Evolutionary conservation across 345 rosid species (phyloP).

Genomic region (Sisymbrium irio): DNA sequence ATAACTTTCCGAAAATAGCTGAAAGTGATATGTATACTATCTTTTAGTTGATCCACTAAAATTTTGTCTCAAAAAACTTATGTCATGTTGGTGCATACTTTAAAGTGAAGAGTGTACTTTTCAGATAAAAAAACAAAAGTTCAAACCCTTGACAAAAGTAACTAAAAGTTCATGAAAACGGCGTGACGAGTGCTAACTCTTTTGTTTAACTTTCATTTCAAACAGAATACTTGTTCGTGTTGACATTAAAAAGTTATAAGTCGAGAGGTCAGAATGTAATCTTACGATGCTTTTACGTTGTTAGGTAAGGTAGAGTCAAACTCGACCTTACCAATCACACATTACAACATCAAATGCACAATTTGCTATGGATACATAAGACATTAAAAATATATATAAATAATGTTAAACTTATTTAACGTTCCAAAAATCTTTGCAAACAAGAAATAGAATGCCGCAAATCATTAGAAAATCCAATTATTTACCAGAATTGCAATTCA

Average conservation of each 20-base stretch:
- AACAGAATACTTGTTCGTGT: slow-evolving; percentile 3
- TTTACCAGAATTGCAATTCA: not conserved
- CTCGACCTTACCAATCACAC: not conserved
- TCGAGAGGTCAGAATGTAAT: not conserved
- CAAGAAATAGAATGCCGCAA: not conserved
- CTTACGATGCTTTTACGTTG: not conserved
- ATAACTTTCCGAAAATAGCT: no score
- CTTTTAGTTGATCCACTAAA: no score
- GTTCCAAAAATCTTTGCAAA: not conserved
- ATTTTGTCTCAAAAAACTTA: not conserved
- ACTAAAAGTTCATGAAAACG: slow-evolving; percentile 26
- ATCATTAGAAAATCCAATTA: not conserved
- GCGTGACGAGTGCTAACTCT: slow-evolving; percentile 10
- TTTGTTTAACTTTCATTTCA: not conserved
- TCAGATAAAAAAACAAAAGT: no score
- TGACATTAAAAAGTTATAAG: slow-evolving; percentile 1
- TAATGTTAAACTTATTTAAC: not conserved
- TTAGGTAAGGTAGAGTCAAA: not conserved
- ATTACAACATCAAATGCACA: not conserved
- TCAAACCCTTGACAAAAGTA: no score
- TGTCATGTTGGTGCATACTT: no score
- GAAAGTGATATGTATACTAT: no score
- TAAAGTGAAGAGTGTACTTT: no score
- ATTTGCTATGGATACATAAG: not conserved
- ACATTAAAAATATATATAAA: no score